Conservation (phyloP, 164 flowering plant genomes). For the Aristolochia fimbriata region DNA sequence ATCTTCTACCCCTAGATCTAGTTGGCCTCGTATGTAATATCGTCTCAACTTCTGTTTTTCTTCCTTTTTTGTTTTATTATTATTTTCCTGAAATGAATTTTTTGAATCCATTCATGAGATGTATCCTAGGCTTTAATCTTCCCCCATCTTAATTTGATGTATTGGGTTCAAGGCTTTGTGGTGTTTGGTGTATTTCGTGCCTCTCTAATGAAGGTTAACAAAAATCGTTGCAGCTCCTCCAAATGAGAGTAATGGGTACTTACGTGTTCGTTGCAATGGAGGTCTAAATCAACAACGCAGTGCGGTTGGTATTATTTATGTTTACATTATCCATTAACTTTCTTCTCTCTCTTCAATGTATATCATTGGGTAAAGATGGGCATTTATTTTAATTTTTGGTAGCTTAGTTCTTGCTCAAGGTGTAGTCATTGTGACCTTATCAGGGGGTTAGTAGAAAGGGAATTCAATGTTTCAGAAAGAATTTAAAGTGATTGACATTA, state of each 20-base stretch:
- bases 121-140: background rate
- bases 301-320: conserved; percentile 52
- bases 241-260: conserved; percentile 65
- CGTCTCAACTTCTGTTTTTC: background rate
- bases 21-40: conserved; percentile 73
- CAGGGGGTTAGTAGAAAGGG: too few species aligned
- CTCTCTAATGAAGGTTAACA: too few species aligned
- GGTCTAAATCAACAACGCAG: conserved; percentile 95
- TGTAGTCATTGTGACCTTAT: too few species aligned
- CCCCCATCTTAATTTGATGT: background rate
- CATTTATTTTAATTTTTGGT: too few species aligned
- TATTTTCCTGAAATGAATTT: too few species aligned
- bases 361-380: too few species aligned
- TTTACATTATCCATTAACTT: background rate
- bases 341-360: too few species aligned
- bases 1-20: conserved; percentile 83
- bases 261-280: conserved; percentile 93
- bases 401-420: too few species aligned
- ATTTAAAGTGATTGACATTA: too few species aligned
- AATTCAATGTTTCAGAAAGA: too few species aligned
- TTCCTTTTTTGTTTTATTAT: too few species aligned
- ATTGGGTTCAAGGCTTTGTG: background rate
- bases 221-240: conserved; percentile 63
- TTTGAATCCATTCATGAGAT: background rate
- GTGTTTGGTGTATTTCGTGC: too few species aligned